Percentiles rank a stretch among this genome's conserved stretches.
phyloP scores from a whole-genome alignment of 73 alveolate species.

The Uronychia binucleata region DNA sequence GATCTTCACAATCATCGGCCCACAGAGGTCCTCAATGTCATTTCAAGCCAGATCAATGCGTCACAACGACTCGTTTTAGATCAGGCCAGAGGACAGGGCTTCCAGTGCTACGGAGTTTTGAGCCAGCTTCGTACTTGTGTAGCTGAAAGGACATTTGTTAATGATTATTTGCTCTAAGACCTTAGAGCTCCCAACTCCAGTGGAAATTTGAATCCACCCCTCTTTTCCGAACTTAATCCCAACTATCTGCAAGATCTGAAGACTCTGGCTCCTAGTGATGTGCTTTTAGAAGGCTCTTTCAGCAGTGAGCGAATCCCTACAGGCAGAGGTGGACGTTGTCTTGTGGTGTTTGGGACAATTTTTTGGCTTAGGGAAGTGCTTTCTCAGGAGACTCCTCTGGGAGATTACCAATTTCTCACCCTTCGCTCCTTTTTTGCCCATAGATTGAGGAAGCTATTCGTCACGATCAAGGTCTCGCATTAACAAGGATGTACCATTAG shows the following conservation, averaged over 20 bases:
- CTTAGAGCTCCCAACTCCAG: neutral
- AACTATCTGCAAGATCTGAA: neutral
- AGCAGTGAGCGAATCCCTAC: neutral
- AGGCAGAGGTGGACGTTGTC: neutral
- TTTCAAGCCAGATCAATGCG: conserved; percentile 50
- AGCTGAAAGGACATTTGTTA: neutral
- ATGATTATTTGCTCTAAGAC: neutral
- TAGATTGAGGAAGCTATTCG: too few species aligned
- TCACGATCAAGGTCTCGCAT: too few species aligned
- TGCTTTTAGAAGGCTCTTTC: neutral
- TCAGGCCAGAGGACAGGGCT: too few species aligned
- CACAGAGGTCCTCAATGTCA: conserved; percentile 50
- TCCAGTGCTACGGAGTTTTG: too few species aligned
- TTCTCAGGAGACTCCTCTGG: neutral
- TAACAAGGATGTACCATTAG: too few species aligned
- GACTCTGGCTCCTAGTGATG: neutral
- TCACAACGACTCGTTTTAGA: too few species aligned
- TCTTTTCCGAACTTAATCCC: neutral
- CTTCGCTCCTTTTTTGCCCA: too few species aligned
- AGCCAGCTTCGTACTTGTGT: neutral
- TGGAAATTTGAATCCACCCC: neutral
- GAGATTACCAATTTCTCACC: too few species aligned
- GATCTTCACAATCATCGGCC: conserved; percentile 55
- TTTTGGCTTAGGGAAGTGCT: neutral
- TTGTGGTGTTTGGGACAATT: neutral